Evolutionary conservation across 2,329 filamentous ascomycete species (phyloP), one percentile per base, ranked within the genome.

Genomic region (Aspergillus transmontanensis): DNA sequence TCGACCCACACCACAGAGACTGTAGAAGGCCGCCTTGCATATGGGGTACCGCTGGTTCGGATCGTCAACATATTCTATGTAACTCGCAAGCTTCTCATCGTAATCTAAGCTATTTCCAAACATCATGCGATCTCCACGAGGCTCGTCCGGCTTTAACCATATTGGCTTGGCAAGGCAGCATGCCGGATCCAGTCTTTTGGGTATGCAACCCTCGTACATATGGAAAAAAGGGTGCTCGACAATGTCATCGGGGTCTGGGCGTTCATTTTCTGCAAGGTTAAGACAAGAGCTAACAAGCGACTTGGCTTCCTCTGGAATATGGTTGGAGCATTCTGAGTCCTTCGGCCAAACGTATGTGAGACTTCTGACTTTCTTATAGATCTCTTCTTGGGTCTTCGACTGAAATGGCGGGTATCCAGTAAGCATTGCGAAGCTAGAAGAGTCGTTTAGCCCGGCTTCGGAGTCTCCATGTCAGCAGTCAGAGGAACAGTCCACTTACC

Each of bases 341-440:
- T 80, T 80, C 12, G 81, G 82, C 82, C 82, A 84, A 28, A 79
- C 78, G 61, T 84, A 84, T n/a, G 78, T 76, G 48, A 83, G 65
- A 39, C 75, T 81, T 59, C 79, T 76, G 5, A 83, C 80, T 67
- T 83, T 84, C 60, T 78, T 79, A 66, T 84, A 84, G 16, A 84
- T 83, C 64, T 84, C 82, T 64, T 83, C 80, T 64, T 83, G 82
- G 0, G 82, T 83, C 64, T 82, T 82, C 4, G 95, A 96, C 79
- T 99, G 95, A 77, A 99, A 99, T 0, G 95, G 95, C 1, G 95
- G 94, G 72, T 94, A 96, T 23, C 95, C 96, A 9, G 95, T 95
- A 54, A 98, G 90, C 87, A 99, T 94, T 56, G 95, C 96, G 80
- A 96, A 98, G 77, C 90, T 93, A 69, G 2, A 21, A 19, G 7